Percentiles rank a stretch among this genome's conserved stretches.
Conservation (phyloP, 2,329 filamentous ascomycete species). For the Pseudogymnoascus sp. region DNA sequence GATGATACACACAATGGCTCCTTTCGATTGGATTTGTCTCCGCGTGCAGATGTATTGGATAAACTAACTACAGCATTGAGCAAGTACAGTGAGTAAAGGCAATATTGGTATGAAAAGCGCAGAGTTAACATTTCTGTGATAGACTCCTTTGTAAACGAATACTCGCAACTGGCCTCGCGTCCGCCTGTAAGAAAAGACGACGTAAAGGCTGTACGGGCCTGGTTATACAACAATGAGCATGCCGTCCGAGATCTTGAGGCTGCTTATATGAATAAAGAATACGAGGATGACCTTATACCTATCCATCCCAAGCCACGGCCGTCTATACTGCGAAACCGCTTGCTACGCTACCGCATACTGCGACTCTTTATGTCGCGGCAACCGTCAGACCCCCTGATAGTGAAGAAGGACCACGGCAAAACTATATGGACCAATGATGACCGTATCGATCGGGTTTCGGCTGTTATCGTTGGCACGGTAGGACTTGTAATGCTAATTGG, state of each 20-base stretch:
- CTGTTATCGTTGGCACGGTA: neutral
- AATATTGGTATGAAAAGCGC: neutral
- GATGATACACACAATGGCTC: slow-evolving; percentile 8
- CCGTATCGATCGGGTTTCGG: neutral
- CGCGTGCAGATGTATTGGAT: neutral
- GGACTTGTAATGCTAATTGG: slow-evolving; percentile 14
- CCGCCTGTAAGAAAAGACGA: neutral
- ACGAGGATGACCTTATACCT: neutral
- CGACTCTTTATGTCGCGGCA: neutral
- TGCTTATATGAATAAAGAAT: neutral
- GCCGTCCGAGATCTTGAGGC: neutral
- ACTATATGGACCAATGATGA: neutral
- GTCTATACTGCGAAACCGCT: neutral
- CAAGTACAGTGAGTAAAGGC: neutral
- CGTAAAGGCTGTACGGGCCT: neutral
- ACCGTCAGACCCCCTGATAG: neutral
- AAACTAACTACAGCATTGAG: neutral
- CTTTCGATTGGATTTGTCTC: slow-evolving; percentile 6
- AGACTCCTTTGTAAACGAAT: neutral
- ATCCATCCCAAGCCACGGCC: neutral
- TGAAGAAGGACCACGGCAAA: neutral
- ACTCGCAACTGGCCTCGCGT: neutral
- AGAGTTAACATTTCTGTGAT: neutral
- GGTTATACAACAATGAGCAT: neutral
- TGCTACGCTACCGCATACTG: neutral